Base-by-base conservation (phyloP, 352 stramenopile species). In the Thalassiosira oceanica region DNA sequence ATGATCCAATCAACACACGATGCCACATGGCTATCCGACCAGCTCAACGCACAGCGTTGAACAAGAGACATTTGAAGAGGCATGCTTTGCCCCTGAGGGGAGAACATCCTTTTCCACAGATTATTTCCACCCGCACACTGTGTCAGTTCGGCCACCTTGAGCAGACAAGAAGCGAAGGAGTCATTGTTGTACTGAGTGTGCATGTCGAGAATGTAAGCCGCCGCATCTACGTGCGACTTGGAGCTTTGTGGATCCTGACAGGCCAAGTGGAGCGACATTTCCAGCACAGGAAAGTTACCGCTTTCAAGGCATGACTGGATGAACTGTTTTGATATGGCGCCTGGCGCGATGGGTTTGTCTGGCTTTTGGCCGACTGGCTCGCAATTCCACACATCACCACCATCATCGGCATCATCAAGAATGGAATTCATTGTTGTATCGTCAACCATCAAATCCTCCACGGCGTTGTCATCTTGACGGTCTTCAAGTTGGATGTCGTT, bases 141-240 rank as follows among this genome's bases (percentile, higher is more conserved):
- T 6, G 62, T 78, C 23, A 88, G 54, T 16, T 51, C 36, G n/a
- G 81, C 74, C 46, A 85, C 58, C 48, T 84, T 87, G 1, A 86
- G 29, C 27, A 88, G 42, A 11, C 60, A 50, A 16, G 57, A 41
- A 23, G 43, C 57, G 33, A 84, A 45, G 15, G 27, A 36, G 20
- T 51, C 41, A 20, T 71, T 52, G 35, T 69, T 39, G 11, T 54
- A 29, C 16, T 55, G 18, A 15, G 64, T 37, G n/a, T 37, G 7
- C 1, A 42, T 27, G 18, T 43, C 13, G 8, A 52, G 21, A 28
- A 15, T 50, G 20, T 18, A 23, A 29, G 55, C 33, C 45, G 31
- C 37, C 61, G 44, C 33, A 43, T 43, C 31, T n/a, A n/a, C n/a
- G n/a, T n/a, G n/a, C n/a, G n/a, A n/a, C n/a, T n/a, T n/a, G n/a